These are phyloP conservation scores for Avena sativa DNA, from an alignment of 176 grass and related monocot species.

Conservation along the genomic window DNA sequence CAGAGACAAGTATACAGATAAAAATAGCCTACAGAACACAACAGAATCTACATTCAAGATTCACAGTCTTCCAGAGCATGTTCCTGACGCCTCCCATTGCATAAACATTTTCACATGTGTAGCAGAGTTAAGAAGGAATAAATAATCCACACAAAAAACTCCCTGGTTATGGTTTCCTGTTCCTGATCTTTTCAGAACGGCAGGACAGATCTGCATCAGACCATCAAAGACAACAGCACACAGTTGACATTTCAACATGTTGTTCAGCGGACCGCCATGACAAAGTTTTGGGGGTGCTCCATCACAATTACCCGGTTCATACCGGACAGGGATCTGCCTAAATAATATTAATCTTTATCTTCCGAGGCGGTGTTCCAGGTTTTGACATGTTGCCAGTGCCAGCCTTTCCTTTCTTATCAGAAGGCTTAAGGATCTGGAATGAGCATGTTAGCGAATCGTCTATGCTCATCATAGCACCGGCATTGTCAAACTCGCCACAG, in stretches of 20 bases:
- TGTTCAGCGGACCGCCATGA: slow-evolving; percentile 29
- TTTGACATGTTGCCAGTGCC: slow-evolving; percentile 52
- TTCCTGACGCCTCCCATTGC: neutral
- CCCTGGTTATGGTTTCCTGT: slow-evolving; percentile 11
- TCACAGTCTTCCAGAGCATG: neutral
- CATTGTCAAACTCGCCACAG: slow-evolving; percentile 84
- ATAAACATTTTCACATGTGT: slow-evolving; percentile 29
- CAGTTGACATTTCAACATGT: slow-evolving; percentile 26
- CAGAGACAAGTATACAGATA: slow-evolving; percentile 30
- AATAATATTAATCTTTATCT: slow-evolving; percentile 64
- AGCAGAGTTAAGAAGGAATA: slow-evolving; percentile 5
- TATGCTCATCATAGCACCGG: slow-evolving; percentile 83
- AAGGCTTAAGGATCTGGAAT: slow-evolving; percentile 82
- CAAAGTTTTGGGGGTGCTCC: slow-evolving; percentile 38
- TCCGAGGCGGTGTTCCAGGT: slow-evolving; percentile 68
- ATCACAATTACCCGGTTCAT: slow-evolving; percentile 33
- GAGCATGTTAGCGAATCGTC: slow-evolving; percentile 74
- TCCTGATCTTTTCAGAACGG: slow-evolving; percentile 31
- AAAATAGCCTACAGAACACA: slow-evolving; percentile 43
- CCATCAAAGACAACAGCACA: neutral
- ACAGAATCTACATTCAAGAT: slow-evolving; percentile 36
- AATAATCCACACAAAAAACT: slow-evolving; percentile 18
- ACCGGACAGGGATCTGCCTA: slow-evolving; percentile 30
- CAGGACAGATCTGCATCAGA: slow-evolving; percentile 28
- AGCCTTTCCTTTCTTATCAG: slow-evolving; percentile 78